These are phyloP conservation scores for Cucurbita argyrosperma DNA, from an alignment of 306 rosid species.

Conservation along the genomic window DNA sequence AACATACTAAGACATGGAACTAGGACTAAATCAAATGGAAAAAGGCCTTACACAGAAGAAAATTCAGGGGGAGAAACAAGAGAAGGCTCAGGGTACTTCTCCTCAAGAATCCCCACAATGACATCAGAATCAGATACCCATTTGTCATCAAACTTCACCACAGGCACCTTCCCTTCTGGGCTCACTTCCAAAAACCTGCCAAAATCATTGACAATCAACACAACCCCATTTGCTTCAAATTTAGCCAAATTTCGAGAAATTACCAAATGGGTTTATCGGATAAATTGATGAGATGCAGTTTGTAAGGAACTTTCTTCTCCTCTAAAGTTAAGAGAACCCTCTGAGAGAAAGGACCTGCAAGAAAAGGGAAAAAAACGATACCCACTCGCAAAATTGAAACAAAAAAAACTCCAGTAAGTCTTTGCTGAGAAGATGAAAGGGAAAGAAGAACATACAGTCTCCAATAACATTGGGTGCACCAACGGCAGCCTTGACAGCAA, in stretches of 20 bases:
- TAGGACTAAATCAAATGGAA: not conserved
- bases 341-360: conserved; percentile 66
- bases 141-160: conserved; percentile 47
- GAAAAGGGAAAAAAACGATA: not conserved
- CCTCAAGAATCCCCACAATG: conserved; percentile 54
- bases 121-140: conserved; percentile 92
- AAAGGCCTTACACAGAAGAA: conserved; percentile 47
- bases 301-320: conserved; percentile 61
- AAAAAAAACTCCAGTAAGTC: conserved; percentile 6
- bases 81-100: conserved; percentile 52
- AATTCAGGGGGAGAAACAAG: conserved; percentile 47
- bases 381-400: not conserved
- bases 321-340: conserved; percentile 71
- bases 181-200: conserved; percentile 58
- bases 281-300: conserved; percentile 36
- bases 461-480: conserved; percentile 55
- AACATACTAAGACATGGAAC: not conserved
- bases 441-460: conserved; percentile 39
- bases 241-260: not conserved
- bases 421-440: not conserved
- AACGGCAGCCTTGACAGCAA: conserved; percentile 50
- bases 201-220: conserved; percentile 1
- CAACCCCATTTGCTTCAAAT: conserved; percentile 1
- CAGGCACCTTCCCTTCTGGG: conserved; percentile 87
- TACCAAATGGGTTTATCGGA: conserved; percentile 68